phyloP scores from a whole-genome alignment of 2,329 filamentous ascomycete genomes.

The Xylaria sp. region DNA sequence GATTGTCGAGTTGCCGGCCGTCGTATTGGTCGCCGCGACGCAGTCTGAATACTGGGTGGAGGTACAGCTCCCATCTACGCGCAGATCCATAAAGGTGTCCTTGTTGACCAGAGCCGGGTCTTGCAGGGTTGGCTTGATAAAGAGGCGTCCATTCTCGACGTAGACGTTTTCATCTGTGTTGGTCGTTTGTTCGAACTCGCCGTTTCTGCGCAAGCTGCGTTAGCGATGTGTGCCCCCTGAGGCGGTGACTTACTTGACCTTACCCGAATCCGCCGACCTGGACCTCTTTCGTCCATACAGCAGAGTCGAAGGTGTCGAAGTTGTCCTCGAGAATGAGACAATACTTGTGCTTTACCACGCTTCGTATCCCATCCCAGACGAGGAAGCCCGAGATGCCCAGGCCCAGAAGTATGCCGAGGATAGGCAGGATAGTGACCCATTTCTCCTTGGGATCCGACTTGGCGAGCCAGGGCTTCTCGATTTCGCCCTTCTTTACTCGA shows the following conservation, averaged over 20 bases:
- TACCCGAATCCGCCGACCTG: conserved; percentile 73
- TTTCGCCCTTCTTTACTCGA: conserved; percentile 63
- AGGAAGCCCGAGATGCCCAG: conserved; percentile 63
- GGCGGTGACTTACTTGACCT: conserved; percentile 26
- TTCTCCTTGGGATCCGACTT: conserved; percentile 73
- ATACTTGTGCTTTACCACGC: conserved; percentile 70
- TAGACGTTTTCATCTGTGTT: conserved; percentile 67
- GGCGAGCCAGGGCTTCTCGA: conserved; percentile 73
- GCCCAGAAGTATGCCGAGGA: conserved; percentile 65
- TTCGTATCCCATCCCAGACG: conserved; percentile 67
- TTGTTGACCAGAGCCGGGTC: conserved; percentile 60
- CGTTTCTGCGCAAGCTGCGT: conserved; percentile 51
- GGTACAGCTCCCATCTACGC: conserved; percentile 61
- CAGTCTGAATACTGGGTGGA: conserved; percentile 56
- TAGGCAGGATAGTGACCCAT: conserved; percentile 76
- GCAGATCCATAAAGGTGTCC: conserved; percentile 64
- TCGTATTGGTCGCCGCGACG: conserved; percentile 67
- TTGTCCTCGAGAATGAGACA: conserved; percentile 62
- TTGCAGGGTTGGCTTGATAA: conserved; percentile 74
- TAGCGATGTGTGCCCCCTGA: conserved; percentile 5
- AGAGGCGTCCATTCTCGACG: conserved; percentile 60
- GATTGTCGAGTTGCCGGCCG: conserved; percentile 63
- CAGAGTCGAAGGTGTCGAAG: conserved; percentile 53
- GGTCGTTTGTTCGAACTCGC: conserved; percentile 76
- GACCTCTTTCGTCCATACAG: conserved; percentile 69